These are phyloP conservation scores for Mycena floridula DNA, from an alignment of 768 basidiomycete genomes.

Conservation along the genomic window DNA sequence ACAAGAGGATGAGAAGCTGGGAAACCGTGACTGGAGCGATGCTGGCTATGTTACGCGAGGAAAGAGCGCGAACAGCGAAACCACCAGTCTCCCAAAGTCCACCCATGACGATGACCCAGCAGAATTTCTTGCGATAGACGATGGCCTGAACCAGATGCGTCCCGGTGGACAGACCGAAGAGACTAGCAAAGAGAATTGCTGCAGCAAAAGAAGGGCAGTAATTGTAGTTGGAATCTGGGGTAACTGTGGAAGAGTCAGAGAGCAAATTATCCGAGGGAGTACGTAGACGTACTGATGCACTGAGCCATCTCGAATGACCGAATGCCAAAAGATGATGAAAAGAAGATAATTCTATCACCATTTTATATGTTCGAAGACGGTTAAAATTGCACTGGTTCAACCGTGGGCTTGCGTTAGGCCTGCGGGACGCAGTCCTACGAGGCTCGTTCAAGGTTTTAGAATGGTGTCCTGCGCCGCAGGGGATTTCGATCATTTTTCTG, in stretches of 20 bases:
- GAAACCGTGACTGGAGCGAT: conserved; percentile 5
- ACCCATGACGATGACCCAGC: conserved; percentile 19
- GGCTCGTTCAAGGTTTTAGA: no score
- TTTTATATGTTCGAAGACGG: no score
- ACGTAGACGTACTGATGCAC: background rate
- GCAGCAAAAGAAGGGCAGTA: conserved; percentile 17
- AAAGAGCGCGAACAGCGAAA: conserved; percentile 9
- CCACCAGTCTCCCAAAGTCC: conserved; percentile 15
- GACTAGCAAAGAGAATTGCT: conserved; percentile 12
- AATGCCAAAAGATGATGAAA: no score
- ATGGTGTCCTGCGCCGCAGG: no score
- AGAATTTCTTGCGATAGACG: conserved; percentile 15
- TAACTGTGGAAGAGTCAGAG: background rate
- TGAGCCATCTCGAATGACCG: no score
- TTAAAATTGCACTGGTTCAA: no score
- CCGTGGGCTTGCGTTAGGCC: no score
- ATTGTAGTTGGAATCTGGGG: conserved; percentile 5
- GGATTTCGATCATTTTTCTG: no score
- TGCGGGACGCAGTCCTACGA: no score
- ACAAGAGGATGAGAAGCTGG: conserved; percentile 16
- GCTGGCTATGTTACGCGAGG: conserved; percentile 7
- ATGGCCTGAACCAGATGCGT: conserved; percentile 13
- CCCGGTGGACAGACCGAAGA: conserved; percentile 13
- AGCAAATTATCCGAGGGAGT: background rate
- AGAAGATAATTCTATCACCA: no score